Base-by-base conservation (phyloP, 768 basidiomycete genomes). In the Boletus rubescentipes region DNA sequence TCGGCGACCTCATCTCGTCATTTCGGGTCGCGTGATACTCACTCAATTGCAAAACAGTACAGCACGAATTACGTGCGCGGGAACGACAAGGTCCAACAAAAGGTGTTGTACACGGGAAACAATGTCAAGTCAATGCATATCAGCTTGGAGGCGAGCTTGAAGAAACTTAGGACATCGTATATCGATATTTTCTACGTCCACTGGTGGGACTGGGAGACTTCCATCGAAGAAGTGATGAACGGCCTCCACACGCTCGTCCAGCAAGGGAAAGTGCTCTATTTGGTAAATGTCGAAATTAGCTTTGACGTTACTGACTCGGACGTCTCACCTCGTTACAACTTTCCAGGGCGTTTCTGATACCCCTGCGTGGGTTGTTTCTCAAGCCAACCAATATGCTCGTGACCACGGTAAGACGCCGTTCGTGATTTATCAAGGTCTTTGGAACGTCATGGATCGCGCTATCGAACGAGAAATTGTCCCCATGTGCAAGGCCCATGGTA, bases 101-200 rank as follows among this genome's bases (percentile, higher is more conserved):
- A 63, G 18, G 52, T 61, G 12, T 69, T 72, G 50, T 74, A 67
- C 48, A 46, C 41, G 15, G 77, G 78, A 14, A 79, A 79, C 58
- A 57, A 61, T 46, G 53, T 65, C 38, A 75, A 76, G 55, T 69
- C 59, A 1, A 59, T 79, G 60, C 53, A 59, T n/a, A 16, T 72
- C 31, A 62, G 61, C 12, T 62, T 75, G 5, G 67, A 69, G 16
- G 67, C 63, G 1, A 71, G 67, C 26, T 67, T 79, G 46, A 71
- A 69, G 50, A 84, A 82, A 55, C 73, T 87, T 21, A 71, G 81
- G 35, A 85, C 83, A 0, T 69, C 75, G n/a, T 66, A 62, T 23
- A 55, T 69, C n/a, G 54, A 53, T 11, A 61, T 58, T 32, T 47
- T 63, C 18, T 59, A 70, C 20, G 39, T 70, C 23, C 68, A 70